These are phyloP conservation scores for Leishmania tropica DNA, from an alignment of 208 protist genomes.

Conservation along the genomic window DNA sequence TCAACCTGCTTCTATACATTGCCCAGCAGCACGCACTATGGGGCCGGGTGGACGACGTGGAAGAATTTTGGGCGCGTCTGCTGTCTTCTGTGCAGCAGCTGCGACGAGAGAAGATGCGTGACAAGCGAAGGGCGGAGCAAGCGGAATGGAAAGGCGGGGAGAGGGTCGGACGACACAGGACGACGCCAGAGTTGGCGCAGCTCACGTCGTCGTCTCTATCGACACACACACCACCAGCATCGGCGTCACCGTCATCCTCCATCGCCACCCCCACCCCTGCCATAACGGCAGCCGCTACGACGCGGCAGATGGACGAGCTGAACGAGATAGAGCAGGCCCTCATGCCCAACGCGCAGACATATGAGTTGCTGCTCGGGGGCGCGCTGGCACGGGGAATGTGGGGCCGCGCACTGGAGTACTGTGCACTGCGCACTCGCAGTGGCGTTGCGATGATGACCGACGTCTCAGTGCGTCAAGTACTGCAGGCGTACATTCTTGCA, in stretches of 20 bases:
- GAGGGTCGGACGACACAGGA: neutral
- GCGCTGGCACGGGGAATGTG: conserved; percentile 52
- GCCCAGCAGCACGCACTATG: conserved; percentile 57
- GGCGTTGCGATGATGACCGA: conserved; percentile 43
- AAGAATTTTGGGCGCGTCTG: conserved; percentile 59
- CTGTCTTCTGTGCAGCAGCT: conserved; percentile 38
- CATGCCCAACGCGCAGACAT: conserved; percentile 64
- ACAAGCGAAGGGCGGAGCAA: neutral
- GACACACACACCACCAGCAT: neutral
- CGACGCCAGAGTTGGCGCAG: neutral
- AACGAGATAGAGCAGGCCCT: conserved; percentile 38
- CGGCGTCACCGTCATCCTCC: neutral
- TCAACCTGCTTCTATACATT: conserved; percentile 68
- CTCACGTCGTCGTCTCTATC: neutral
- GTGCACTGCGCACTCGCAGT: conserved; percentile 38
- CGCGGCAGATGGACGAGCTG: conserved; percentile 33
- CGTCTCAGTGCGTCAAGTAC: conserved; percentile 38
- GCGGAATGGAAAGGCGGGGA: neutral
- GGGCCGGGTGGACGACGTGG: conserved; percentile 44
- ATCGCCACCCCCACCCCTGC: neutral
- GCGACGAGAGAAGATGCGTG: conserved; percentile 24
- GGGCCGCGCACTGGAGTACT: conserved; percentile 55
- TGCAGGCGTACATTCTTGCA: conserved; percentile 40
- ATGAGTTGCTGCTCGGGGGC: conserved; percentile 59
- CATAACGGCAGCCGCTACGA: neutral